A percentile compares a stretch with the other conserved stretches of the same genome.
Evolutionary conservation across 2,329 filamentous ascomycete genomes (phyloP).

Genomic region (Talaromyces islandicus): DNA sequence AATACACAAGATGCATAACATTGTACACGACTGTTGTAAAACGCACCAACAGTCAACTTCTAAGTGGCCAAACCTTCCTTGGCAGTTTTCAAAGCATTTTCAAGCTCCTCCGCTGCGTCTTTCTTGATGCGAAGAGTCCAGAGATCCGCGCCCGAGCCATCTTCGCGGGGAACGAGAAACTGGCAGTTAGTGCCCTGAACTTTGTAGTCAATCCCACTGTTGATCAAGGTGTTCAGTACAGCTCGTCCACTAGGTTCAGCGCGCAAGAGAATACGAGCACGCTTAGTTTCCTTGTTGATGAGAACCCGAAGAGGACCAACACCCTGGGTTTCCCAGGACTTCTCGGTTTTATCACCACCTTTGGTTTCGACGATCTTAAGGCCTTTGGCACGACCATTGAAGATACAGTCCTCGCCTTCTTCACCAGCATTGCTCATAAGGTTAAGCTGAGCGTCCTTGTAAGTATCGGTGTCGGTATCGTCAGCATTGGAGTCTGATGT

Average conservation of each 20-base stretch:
- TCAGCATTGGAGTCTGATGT: conserved; percentile 11
- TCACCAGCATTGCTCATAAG: conserved; percentile 64
- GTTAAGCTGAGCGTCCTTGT: conserved; percentile 59
- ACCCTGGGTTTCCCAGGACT: conserved; percentile 61
- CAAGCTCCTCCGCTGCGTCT: conserved; percentile 41
- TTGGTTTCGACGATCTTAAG: conserved; percentile 50
- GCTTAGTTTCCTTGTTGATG: conserved; percentile 64
- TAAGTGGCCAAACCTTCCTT: conserved; percentile 4
- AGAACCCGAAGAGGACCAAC: conserved; percentile 67
- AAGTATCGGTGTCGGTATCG: conserved; percentile 15
- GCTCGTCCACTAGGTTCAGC: conserved; percentile 70
- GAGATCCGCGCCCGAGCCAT: conserved; percentile 54
- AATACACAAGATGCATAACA: neutral
- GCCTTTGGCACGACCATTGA: conserved; percentile 66
- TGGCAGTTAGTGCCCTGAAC: conserved; percentile 43
- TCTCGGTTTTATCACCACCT: neutral
- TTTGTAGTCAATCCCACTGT: conserved; percentile 59
- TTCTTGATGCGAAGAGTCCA: conserved; percentile 68
- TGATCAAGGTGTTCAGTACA: conserved; percentile 63
- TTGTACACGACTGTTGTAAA: neutral
- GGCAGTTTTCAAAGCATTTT: conserved; percentile 6
- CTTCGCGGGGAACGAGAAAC: conserved; percentile 47
- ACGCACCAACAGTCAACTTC: neutral
- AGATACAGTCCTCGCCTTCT: conserved; percentile 64
- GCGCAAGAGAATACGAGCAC: conserved; percentile 63